Evolutionary conservation across 371 early-diverging fungal genomes (phyloP).

Genomic region (Circinella umbellata): DNA sequence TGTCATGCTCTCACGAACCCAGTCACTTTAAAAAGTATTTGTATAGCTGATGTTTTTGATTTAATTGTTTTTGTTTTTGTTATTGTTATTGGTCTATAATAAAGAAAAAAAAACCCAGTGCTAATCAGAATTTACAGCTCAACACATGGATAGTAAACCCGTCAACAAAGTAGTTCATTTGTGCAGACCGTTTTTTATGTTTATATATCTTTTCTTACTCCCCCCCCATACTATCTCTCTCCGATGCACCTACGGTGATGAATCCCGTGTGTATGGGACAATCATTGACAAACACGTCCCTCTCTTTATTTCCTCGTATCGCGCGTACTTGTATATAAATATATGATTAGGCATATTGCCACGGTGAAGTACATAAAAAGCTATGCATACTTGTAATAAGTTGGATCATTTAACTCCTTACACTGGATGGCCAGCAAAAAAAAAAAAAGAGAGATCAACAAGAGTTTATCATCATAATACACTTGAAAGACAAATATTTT

Average conservation of each 20-base stretch:
- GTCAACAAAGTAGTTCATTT: conserved; percentile 8
- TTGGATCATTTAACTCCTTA: conserved; percentile 9
- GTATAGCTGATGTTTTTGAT: not conserved
- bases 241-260: conserved; percentile 1
- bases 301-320: not conserved
- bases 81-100: not conserved
- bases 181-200: not conserved
- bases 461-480: not conserved
- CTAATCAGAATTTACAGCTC: too few species aligned
- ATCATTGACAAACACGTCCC: not conserved
- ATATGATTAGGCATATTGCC: conserved; percentile 2
- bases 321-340: not conserved
- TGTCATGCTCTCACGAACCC: not conserved
- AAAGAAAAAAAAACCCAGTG: not conserved
- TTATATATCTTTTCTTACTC: not conserved
- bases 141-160: conserved; percentile 2
- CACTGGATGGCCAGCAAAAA: not conserved
- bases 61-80: not conserved
- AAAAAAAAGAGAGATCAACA: not conserved
- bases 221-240: not conserved
- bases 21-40: not conserved
- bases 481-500: too few species aligned
- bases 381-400: conserved; percentile 6
- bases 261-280: not conserved
- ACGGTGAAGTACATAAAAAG: not conserved